Percentiles rank a stretch among this genome's conserved stretches.
These are phyloP conservation scores for Rutstroemia sp. DNA, from an alignment of 2,329 filamentous ascomycete species.

Conservation along the genomic window DNA sequence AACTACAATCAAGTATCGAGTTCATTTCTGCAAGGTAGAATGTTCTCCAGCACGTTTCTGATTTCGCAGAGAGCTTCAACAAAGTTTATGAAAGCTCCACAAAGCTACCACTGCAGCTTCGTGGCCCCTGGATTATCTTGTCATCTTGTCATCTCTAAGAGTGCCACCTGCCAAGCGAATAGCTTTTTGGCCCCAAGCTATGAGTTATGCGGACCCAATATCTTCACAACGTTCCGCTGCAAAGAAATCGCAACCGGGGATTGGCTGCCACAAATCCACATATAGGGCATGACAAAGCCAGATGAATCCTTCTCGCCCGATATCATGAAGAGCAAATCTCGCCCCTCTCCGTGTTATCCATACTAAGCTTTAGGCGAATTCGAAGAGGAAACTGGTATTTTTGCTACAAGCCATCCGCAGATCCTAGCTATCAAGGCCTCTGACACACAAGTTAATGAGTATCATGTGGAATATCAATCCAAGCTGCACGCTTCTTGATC, in stretches of 20 bases:
- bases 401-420: conserved; percentile 5
- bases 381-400: background rate
- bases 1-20: background rate
- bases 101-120: background rate
- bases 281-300: conserved; percentile 7
- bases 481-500: conserved; percentile 4
- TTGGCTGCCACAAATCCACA: conserved; percentile 2
- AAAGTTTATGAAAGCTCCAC: background rate
- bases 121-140: background rate
- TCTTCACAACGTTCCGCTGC: background rate
- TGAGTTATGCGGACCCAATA: background rate
- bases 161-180: background rate
- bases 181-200: conserved; percentile 1
- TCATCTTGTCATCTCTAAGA: background rate
- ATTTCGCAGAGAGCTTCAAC: background rate
- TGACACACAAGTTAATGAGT: conserved; percentile 4
- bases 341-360: conserved; percentile 3
- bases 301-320: conserved; percentile 6
- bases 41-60: background rate
- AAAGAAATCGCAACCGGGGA: background rate
- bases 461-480: background rate
- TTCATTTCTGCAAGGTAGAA: background rate
- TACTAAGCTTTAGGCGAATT: conserved; percentile 7
- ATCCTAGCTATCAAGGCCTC: conserved; percentile 3
- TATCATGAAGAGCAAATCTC: conserved; percentile 2